These are phyloP conservation scores for Botrytis sinoallii DNA, from an alignment of 2,329 filamentous ascomycete species.

Conservation along the genomic window DNA sequence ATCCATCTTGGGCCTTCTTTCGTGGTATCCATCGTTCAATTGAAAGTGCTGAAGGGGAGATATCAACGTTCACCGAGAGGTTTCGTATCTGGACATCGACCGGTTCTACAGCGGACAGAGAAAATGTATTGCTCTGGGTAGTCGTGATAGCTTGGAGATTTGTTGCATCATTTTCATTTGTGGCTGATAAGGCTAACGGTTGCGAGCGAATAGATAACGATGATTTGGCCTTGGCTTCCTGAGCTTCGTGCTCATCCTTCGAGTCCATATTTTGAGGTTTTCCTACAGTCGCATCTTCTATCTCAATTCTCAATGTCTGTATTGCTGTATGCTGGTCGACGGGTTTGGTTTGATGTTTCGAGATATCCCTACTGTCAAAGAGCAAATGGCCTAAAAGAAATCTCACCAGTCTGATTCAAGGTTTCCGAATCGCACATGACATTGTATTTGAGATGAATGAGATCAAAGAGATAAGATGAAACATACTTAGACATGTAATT, in stretches of 20 bases:
- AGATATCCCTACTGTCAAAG: neutral
- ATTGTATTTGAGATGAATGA: neutral
- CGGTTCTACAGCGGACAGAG: conserved; percentile 49
- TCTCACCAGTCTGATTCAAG: neutral
- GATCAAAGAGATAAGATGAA: neutral
- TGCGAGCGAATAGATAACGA: neutral
- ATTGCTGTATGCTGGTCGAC: neutral
- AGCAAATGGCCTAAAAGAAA: neutral
- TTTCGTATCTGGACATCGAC: conserved; percentile 53
- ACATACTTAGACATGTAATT: neutral
- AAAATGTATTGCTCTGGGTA: conserved; percentile 33
- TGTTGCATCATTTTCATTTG: conserved; percentile 1
- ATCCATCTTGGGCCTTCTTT: conserved; percentile 35
- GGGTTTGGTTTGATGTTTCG: neutral
- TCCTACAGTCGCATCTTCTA: neutral
- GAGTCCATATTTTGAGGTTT: neutral
- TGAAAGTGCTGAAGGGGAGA: conserved; percentile 52
- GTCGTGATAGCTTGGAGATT: conserved; percentile 21
- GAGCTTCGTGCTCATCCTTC: neutral
- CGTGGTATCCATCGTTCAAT: conserved; percentile 40
- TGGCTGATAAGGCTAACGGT: neutral
- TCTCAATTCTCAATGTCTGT: neutral
- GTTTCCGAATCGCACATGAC: neutral
- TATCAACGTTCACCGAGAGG: conserved; percentile 56
- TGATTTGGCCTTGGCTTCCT: neutral